Evolutionary conservation across 2,329 filamentous ascomycete genomes (phyloP).

Genomic region (Periconia macrospinosa): DNA sequence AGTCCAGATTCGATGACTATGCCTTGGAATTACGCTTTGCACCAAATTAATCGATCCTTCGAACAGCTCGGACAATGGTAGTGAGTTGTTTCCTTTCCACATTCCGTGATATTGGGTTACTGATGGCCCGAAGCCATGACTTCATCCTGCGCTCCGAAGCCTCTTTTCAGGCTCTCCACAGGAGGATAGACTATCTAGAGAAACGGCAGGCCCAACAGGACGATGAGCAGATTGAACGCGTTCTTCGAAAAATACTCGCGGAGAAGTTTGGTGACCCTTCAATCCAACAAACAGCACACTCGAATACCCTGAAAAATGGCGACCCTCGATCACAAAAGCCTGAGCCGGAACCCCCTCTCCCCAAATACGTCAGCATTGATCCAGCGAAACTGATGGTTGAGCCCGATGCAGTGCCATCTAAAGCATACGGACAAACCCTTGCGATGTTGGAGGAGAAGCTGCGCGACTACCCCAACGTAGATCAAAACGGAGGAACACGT

Average conservation of each 20-base stretch:
- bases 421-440: conserved; percentile 29
- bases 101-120: not conserved
- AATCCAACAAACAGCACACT: conserved; percentile 7
- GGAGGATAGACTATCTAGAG: conserved; percentile 31
- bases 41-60: conserved; percentile 37
- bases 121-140: conserved; percentile 21
- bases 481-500: not conserved
- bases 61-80: conserved; percentile 38
- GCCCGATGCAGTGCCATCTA: conserved; percentile 31
- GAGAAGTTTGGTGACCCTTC: conserved; percentile 27
- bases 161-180: conserved; percentile 29
- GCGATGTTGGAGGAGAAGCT: conserved; percentile 29
- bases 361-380: conserved; percentile 23
- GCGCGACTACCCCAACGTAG: conserved; percentile 18
- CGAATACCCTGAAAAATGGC: conserved; percentile 19
- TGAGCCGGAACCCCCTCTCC: conserved; percentile 8
- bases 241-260: conserved; percentile 39
- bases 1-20: conserved; percentile 12
- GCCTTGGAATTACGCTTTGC: conserved; percentile 34
- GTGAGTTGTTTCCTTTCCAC: conserved; percentile 14
- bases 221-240: conserved; percentile 39
- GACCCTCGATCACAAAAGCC: too few species aligned
- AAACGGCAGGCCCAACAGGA: conserved; percentile 26
- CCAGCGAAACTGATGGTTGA: conserved; percentile 26
- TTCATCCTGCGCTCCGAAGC: conserved; percentile 37